A percentile compares a stretch with the other conserved stretches of the same genome.
Conservation (phyloP, 108 stramenopile species). For the Chaetoceros tenuissimus region DNA sequence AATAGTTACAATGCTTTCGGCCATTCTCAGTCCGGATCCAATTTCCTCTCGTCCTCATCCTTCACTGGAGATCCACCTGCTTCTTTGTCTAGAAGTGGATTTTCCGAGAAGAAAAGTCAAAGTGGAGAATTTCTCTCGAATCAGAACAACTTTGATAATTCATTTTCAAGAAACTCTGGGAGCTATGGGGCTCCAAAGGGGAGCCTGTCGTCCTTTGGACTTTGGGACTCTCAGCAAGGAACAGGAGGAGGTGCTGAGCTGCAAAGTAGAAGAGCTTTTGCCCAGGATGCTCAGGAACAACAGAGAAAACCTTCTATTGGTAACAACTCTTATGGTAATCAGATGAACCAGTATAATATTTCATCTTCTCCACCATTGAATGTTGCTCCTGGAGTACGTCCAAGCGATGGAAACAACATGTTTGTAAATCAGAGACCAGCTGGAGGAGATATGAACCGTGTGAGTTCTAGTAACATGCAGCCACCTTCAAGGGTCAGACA, state of each 20-base stretch:
- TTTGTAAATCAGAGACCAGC: not conserved
- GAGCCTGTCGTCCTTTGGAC: not conserved
- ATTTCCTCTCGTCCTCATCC: too few relatives aligned
- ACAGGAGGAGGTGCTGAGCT: not conserved
- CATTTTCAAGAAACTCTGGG: not conserved
- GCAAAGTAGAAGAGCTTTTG: not conserved
- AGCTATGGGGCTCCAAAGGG: not conserved
- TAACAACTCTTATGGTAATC: not conserved
- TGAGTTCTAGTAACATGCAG: not conserved
- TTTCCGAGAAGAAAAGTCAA: too few relatives aligned
- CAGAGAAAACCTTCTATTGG: too few relatives aligned
- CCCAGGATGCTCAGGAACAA: not conserved
- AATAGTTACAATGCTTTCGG: not conserved
- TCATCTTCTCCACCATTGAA: not conserved
- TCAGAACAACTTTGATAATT: not conserved
- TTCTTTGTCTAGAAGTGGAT: not conserved
- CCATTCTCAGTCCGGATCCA: not conserved
- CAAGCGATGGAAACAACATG: not conserved
- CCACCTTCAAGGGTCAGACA: not conserved
- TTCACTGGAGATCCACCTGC: not conserved
- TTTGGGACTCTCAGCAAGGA: not conserved
- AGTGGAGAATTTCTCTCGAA: too few relatives aligned
- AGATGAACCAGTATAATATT: not conserved
- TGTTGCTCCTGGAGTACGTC: not conserved
- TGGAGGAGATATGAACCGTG: not conserved